These are phyloP conservation scores for Tetrapisispora taiwanensis DNA, from an alignment of 805 yeast species.

Conservation along the genomic window DNA sequence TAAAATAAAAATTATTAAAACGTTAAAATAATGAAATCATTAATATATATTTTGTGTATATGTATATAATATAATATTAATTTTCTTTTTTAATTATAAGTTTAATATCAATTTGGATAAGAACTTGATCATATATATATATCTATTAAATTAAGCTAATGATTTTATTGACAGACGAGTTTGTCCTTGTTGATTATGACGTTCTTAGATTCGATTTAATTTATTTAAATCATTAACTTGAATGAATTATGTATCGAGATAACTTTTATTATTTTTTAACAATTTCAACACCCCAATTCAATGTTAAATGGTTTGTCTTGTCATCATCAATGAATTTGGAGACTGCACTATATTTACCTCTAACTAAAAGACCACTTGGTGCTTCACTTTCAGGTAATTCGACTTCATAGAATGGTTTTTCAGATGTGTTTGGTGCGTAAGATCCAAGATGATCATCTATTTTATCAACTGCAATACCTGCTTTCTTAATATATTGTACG, in stretches of 20 bases:
- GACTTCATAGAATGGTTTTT: conserved; percentile 66
- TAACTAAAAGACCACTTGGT: conserved; percentile 79
- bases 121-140: too few species aligned
- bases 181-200: too few species aligned
- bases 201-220: too few species aligned
- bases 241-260: too few species aligned
- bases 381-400: conserved; percentile 67
- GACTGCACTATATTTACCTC: conserved; percentile 75
- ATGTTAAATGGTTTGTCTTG: conserved; percentile 54
- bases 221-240: too few species aligned
- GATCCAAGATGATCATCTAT: conserved; percentile 83
- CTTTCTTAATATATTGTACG: conserved; percentile 73
- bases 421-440: conserved; percentile 78
- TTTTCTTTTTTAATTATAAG: background rate
- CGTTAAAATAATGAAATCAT: background rate
- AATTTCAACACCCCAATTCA: conserved; percentile 82
- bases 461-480: conserved; percentile 81
- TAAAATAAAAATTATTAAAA: background rate
- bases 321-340: conserved; percentile 86
- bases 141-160: too few species aligned
- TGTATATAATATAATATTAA: background rate
- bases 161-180: too few species aligned
- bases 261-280: conserved; percentile 42
- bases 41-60: background rate
- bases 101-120: too few species aligned